These are phyloP conservation scores for Kwoniella sp. DNA, from an alignment of 768 basidiomycete species.

Conservation along the genomic window DNA sequence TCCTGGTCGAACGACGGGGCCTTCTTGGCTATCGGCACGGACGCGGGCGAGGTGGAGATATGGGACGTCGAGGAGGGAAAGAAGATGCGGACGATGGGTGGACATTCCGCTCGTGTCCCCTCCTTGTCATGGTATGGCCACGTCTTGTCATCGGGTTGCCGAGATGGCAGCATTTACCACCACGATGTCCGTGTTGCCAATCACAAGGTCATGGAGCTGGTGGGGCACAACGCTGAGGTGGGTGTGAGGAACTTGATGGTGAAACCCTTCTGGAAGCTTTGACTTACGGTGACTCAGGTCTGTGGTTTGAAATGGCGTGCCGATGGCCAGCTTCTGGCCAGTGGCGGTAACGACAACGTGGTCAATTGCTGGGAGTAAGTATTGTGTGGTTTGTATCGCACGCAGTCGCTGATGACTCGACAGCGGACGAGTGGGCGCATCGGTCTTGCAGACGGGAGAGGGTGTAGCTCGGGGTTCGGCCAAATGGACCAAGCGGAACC, in stretches of 20 bases:
- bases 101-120: conserved; percentile 73
- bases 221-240: conserved; percentile 87
- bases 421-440: conserved; percentile 47
- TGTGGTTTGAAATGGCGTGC: conserved; percentile 85
- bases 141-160: conserved; percentile 79
- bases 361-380: conserved; percentile 95
- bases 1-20: conserved; percentile 54
- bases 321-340: conserved; percentile 82
- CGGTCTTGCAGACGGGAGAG: conserved; percentile 40
- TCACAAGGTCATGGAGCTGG: conserved; percentile 84
- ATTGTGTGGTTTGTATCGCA: conserved; percentile 24
- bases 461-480: conserved; percentile 51
- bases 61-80: conserved; percentile 80
- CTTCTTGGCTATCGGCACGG: conserved; percentile 61
- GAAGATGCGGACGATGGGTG: conserved; percentile 83
- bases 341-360: conserved; percentile 95
- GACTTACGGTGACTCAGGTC: too few relatives aligned
- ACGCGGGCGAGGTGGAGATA: conserved; percentile 78
- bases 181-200: conserved; percentile 84
- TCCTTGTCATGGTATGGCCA: conserved; percentile 83
- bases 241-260: conserved; percentile 1
- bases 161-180: conserved; percentile 92
- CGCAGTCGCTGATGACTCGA: conserved; percentile 23
- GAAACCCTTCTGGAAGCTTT: neutral
- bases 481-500: conserved; percentile 87